A percentile compares a stretch with the other conserved stretches of the same genome.
Evolutionary conservation across 2,329 filamentous ascomycete species (phyloP).

Genomic region (Cercospora brassicicola): DNA sequence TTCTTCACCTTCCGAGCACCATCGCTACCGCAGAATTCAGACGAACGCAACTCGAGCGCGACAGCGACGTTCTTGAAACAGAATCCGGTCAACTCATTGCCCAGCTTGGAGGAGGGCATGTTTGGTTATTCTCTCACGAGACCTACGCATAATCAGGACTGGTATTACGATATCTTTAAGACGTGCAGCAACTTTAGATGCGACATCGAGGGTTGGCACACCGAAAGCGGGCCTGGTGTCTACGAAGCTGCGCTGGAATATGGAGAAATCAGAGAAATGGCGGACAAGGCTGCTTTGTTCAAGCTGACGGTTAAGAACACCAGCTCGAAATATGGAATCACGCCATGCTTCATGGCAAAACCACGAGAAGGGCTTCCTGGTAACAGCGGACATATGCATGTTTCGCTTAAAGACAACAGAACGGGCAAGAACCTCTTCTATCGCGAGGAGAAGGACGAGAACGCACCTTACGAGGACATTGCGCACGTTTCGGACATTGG

Average conservation of each 20-base stretch:
- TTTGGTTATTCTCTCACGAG: constrained; percentile 90
- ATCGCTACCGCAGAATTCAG: constrained; percentile 36
- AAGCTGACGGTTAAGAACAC: constrained; percentile 93
- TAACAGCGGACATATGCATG: constrained; percentile 93
- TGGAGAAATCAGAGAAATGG: constrained; percentile 82
- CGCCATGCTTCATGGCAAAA: constrained; percentile 98
- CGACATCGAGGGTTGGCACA: constrained; percentile 91
- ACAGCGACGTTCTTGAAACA: constrained; percentile 72
- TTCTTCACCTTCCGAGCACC: constrained; percentile 88
- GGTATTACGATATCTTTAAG: constrained; percentile 85
- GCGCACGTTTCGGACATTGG: constrained; percentile 81
- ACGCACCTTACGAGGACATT: constrained; percentile 72
- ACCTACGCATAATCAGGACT: constrained; percentile 85
- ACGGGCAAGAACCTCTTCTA: constrained; percentile 82
- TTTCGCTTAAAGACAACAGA: constrained; percentile 74
- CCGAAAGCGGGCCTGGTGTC: constrained; percentile 88
- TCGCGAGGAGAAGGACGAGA: constrained; percentile 68
- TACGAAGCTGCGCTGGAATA: constrained; percentile 95
- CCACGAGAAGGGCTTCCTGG: constrained; percentile 86
- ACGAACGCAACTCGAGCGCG: constrained; percentile 63
- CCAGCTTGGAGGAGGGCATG: constrained; percentile 86
- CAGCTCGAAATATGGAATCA: constrained; percentile 83
- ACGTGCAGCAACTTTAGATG: constrained; percentile 75
- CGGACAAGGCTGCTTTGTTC: constrained; percentile 87
- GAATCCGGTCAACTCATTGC: constrained; percentile 72